Percentiles rank a stretch among this genome's conserved stretches.
These are phyloP conservation scores for Oryza rufipogon DNA, from an alignment of 176 grass and related monocot genomes.

Conservation along the genomic window DNA sequence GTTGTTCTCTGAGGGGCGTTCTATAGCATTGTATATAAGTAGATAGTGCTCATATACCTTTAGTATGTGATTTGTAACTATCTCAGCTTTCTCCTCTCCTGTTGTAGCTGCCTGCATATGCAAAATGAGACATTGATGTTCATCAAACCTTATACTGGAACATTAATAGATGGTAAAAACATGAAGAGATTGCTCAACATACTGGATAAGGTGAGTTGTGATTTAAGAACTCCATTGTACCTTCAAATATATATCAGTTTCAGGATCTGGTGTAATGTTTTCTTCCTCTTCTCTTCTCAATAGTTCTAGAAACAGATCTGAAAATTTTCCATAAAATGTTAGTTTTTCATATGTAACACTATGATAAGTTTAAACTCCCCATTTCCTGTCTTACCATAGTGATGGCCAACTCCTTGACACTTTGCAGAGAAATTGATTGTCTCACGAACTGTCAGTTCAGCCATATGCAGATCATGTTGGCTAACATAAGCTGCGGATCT, in stretches of 20 bases:
- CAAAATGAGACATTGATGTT: background rate
- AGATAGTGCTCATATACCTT: slow-evolving; percentile 44
- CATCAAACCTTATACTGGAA: slow-evolving; percentile 8
- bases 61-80: slow-evolving; percentile 78
- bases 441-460: slow-evolving; percentile 73
- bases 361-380: background rate
- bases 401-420: slow-evolving; percentile 71
- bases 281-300: slow-evolving; percentile 81
- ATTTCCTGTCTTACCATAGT: slow-evolving; percentile 49
- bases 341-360: no score
- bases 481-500: slow-evolving; percentile 76
- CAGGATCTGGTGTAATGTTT: slow-evolving; percentile 77
- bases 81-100: slow-evolving; percentile 68
- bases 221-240: slow-evolving; percentile 33
- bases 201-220: background rate
- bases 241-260: slow-evolving; percentile 38
- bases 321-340: background rate
- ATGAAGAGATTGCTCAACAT: background rate
- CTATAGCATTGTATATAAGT: background rate
- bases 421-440: slow-evolving; percentile 73
- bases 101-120: slow-evolving; percentile 60
- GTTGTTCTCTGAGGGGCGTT: no score
- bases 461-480: slow-evolving; percentile 80
- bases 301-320: slow-evolving; percentile 69
- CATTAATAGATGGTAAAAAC: background rate